Percentiles rank a stretch among this genome's conserved stretches.
These are phyloP conservation scores for Udeniomyces megalosporus DNA, from an alignment of 768 basidiomycete species.

Conservation along the genomic window DNA sequence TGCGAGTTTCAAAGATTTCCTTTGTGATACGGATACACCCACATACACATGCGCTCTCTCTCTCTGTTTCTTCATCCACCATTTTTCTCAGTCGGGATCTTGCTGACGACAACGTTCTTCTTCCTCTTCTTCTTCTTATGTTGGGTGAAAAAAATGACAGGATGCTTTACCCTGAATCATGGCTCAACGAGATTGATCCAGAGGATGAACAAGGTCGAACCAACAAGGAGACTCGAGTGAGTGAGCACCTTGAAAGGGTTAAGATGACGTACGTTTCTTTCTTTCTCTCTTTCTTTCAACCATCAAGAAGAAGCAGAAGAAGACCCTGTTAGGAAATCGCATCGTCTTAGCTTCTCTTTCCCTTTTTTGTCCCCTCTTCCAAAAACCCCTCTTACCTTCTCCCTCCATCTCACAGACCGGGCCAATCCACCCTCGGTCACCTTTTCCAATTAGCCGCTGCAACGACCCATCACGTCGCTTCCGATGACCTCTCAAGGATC, in stretches of 20 bases:
- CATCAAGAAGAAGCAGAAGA: background rate
- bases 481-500: background rate
- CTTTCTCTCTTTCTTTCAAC: background rate
- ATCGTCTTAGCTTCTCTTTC: background rate
- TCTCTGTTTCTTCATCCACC: no score
- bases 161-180: conserved; percentile 45
- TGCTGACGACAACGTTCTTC: no score
- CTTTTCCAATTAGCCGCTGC: conserved; percentile 4
- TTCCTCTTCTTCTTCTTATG: no score
- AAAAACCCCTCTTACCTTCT: background rate
- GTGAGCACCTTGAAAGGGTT: background rate
- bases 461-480: conserved; percentile 9
- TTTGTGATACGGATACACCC: no score
- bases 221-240: conserved; percentile 36
- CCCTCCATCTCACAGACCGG: background rate
- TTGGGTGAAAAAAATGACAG: no score
- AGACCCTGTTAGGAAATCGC: background rate
- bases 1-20: no score
- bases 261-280: background rate
- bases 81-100: no score
- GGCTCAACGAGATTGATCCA: conserved; percentile 42
- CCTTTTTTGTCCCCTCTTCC: background rate
- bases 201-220: conserved; percentile 43
- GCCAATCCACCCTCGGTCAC: conserved; percentile 4
- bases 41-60: no score